Evolutionary conservation across 805 yeast genomes (phyloP), one percentile per base, ranked within the genome.

Genomic region (Metschnikowia anglica): DNA sequence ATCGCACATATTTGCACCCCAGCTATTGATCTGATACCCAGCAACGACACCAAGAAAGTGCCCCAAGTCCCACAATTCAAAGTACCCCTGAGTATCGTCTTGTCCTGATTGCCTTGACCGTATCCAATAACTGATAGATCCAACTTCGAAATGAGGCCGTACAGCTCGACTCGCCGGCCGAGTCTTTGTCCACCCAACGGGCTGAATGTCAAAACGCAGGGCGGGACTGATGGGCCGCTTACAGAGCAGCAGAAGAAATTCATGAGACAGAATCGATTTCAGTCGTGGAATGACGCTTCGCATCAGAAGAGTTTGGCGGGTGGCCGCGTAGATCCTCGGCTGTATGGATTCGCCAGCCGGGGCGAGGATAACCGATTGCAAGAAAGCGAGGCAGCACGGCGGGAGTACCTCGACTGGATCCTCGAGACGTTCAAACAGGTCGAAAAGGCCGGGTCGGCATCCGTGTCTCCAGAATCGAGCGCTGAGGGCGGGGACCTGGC

Each of bases 281-380:
- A 10, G 26, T 16, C 15, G 19, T 27, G 20, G 9, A 31, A 21
- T 13, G 30, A n/a, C 28, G 25, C 18, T 4, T 28, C 32, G 20
- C 6, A n/a, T 10, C 17, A 19, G 19, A n/a, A n/a, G n/a, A n/a
- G n/a, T n/a, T n/a, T n/a, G n/a, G n/a, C n/a, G n/a, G n/a, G n/a
- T n/a, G n/a, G n/a, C n/a, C n/a, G n/a, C n/a, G 30, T 17, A 9
- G 34, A 33, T 19, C 30, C 34, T 3, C 26, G 16, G 9, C 65
- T 17, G 5, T 78, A 70, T 47, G 85, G 87, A 0, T 63, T 79
- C 37, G 59, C 81, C 6, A 82, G 87, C 48, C 63, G 88, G 43
- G 86, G 87, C 1, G 81, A 76, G 33, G 81, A 75, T 42, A 56
- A 55, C 39, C 56, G 75, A 29, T 63, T 83, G 31, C 80, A 74